Evolutionary conservation across 2,329 filamentous ascomycete genomes (phyloP).

Genomic region (Rutstroemia sydowiana): DNA sequence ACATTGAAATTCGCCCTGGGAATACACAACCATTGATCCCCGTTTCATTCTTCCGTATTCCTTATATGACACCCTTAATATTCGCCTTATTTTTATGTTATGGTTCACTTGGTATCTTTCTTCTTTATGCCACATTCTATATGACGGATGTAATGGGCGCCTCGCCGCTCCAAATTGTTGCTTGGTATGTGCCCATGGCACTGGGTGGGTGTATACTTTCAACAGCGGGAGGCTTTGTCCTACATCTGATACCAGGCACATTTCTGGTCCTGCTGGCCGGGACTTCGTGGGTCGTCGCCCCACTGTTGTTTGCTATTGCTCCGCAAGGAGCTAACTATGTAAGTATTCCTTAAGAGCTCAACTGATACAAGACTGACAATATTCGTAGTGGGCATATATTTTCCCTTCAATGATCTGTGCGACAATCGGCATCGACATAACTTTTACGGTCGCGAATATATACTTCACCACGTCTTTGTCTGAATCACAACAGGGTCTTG

Average conservation of each 20-base stretch:
- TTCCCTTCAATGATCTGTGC: conserved; percentile 63
- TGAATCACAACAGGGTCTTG: conserved; percentile 58
- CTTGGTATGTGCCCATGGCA: conserved; percentile 58
- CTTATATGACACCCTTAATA: conserved; percentile 59
- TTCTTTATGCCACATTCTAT: conserved; percentile 65
- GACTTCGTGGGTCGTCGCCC: conserved; percentile 43
- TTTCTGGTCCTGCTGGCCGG: conserved; percentile 45
- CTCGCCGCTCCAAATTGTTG: conserved; percentile 47
- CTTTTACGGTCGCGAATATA: conserved; percentile 67
- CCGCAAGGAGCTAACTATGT: conserved; percentile 32
- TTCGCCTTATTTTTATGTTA: conserved; percentile 58
- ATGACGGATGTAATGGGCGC: conserved; percentile 47
- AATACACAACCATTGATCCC: conserved; percentile 61
- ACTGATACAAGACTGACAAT: neutral
- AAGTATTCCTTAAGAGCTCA: neutral
- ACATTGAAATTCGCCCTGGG: conserved; percentile 64
- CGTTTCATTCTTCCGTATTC: conserved; percentile 59
- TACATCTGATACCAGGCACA: conserved; percentile 48
- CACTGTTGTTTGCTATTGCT: conserved; percentile 46
- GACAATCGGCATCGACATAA: conserved; percentile 68
- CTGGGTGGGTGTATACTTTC: conserved; percentile 63
- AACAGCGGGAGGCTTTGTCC: conserved; percentile 45
- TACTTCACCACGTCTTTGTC: conserved; percentile 71
- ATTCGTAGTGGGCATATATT: conserved; percentile 58
- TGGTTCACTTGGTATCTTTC: conserved; percentile 59